phyloP scores from a whole-genome alignment of 2,329 filamentous ascomycete genomes.

The Colletotrichum costaricense region DNA sequence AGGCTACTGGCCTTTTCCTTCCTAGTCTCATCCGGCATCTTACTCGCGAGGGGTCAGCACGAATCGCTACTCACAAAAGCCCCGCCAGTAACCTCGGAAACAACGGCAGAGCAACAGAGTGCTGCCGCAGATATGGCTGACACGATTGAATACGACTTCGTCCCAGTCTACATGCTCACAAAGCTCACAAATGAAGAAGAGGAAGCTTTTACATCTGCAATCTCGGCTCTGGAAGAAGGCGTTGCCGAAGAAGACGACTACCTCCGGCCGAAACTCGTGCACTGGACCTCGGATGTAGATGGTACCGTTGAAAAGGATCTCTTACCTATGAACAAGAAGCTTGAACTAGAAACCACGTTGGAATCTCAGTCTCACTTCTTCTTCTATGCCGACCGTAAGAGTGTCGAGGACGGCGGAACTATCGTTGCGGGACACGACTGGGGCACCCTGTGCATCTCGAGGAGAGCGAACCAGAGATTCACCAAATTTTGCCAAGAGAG shows the following conservation, averaged over 20 bases:
- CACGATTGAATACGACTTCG: neutral
- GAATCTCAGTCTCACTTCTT: neutral
- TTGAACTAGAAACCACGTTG: fast-evolving
- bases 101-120: neutral
- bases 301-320: neutral
- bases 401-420: neutral
- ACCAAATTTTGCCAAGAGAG: neutral
- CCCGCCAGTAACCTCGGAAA: neutral
- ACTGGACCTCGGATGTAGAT: neutral
- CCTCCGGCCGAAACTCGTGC: neutral
- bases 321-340: neutral
- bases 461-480: neutral
- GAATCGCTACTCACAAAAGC: neutral
- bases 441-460: neutral
- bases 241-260: neutral
- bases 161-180: neutral
- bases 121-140: neutral
- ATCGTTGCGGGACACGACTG: neutral
- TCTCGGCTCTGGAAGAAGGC: neutral
- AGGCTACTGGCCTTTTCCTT: neutral
- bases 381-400: neutral
- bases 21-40: neutral
- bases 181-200: neutral
- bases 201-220: neutral
- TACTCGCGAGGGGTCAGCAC: neutral